Evolutionary conservation across 352 stramenopile species (phyloP).

Genomic region (Blastocystis sp.): DNA sequence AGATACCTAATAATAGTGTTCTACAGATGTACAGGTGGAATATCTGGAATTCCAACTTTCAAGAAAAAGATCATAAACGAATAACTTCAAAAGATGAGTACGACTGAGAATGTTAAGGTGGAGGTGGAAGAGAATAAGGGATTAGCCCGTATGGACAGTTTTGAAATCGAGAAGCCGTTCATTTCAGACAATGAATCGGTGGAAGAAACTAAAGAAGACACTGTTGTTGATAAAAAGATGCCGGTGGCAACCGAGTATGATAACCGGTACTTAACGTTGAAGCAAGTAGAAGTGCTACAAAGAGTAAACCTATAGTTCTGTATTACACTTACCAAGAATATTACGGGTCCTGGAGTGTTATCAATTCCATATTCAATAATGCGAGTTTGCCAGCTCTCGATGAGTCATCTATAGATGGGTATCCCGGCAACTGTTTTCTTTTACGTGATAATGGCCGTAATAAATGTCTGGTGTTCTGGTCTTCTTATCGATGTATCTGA

Average conservation of each 20-base stretch:
- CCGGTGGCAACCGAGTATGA: background rate
- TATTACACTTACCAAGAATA: slow-evolving; percentile 56
- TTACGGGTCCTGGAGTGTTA: slow-evolving; percentile 27
- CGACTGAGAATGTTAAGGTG: background rate
- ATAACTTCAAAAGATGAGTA: background rate
- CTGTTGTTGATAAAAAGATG: background rate
- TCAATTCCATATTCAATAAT: slow-evolving; percentile 49
- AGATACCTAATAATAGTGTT: too few species aligned
- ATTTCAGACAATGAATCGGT: slow-evolving; percentile 42
- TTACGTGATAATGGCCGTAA: slow-evolving; percentile 16
- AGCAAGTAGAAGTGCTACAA: background rate
- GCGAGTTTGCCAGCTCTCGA: background rate
- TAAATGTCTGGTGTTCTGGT: slow-evolving; percentile 47
- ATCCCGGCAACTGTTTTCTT: slow-evolving; percentile 29
- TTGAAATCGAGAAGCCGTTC: slow-evolving; percentile 58
- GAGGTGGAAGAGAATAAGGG: background rate
- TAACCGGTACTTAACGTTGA: background rate
- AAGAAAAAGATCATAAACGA: too few species aligned
- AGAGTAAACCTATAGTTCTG: background rate
- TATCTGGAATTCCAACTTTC: background rate
- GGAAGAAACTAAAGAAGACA: background rate
- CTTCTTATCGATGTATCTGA: slow-evolving; percentile 30
- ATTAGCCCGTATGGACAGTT: background rate
- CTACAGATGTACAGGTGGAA: background rate
- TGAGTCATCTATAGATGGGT: background rate